Percentiles rank a stretch among this genome's conserved stretches.
phyloP scores from a whole-genome alignment of 140 eudicot genomes.

The Artemisia princeps region DNA sequence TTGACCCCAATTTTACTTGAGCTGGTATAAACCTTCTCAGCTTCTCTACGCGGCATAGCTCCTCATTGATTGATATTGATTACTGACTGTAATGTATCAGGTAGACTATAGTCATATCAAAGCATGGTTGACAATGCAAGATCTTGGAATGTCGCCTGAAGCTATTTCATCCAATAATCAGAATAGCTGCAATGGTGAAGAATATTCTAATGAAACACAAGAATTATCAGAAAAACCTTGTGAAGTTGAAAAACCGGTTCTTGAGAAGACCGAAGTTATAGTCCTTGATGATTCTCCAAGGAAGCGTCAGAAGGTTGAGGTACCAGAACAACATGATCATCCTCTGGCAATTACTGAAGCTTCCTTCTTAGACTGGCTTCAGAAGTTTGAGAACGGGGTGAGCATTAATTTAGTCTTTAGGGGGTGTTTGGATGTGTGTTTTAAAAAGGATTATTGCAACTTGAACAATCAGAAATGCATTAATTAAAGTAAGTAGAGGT shows the following conservation, averaged over 20 bases:
- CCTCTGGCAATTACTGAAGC: constrained; percentile 40
- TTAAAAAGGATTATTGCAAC: not conserved
- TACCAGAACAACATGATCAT: constrained; percentile 25
- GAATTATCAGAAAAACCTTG: constrained; percentile 17
- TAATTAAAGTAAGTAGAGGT: too few species aligned
- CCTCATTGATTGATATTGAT: constrained; percentile 15
- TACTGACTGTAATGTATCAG: constrained; percentile 27
- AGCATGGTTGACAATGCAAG: constrained; percentile 57
- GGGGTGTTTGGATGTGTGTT: not conserved
- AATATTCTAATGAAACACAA: constrained; percentile 19
- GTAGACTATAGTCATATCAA: constrained; percentile 61
- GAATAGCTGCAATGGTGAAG: constrained; percentile 15
- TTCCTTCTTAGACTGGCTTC: constrained; percentile 46
- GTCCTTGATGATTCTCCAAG: constrained; percentile 32
- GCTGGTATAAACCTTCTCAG: not conserved
- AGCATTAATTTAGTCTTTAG: constrained; percentile 18
- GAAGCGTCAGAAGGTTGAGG: constrained; percentile 53
- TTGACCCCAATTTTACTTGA: not conserved
- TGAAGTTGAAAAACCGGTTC: not conserved
- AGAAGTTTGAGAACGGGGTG: constrained; percentile 60
- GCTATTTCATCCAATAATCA: constrained; percentile 24
- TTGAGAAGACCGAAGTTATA: constrained; percentile 18
- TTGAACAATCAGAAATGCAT: not conserved
- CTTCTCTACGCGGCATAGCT: not conserved
- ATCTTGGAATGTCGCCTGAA: constrained; percentile 49